Evolutionary conservation across 331 rosid species (phyloP), one percentile per base, ranked within the genome.

Genomic region (Erythrophleum ivorense): DNA sequence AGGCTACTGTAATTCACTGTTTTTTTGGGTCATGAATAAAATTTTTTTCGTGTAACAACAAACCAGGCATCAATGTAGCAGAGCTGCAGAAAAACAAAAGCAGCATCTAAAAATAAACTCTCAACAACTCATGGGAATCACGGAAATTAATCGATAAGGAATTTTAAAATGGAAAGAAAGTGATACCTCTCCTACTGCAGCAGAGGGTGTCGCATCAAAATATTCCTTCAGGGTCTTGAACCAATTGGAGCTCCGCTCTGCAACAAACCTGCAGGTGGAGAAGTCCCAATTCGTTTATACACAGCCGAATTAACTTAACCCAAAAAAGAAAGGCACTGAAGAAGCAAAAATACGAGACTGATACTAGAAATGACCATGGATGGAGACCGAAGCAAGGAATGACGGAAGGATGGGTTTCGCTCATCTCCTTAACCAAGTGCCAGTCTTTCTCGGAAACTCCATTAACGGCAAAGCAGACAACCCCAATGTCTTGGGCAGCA

Each of bases 391-490:
- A 95, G 85, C 86, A 88, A 74, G 98, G 98, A 64, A 92, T 68
- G 72, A 92, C 76, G 54, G 77, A 87, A 80, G 92, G 90, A 57
- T 84, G 34, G 0, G 88, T 54, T 76, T 89, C 79, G 7, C 92
- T 71, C 89, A 95, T 75, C 62, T 93, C 86, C 75, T 93, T 90
- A 14, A 95, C 98, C 79, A 87, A 79, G 75, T 81, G 85, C 97
- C 97, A 95, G 57, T 95, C 98, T 55, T 87, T 89, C 85, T 95
- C 97, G n/a, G 85, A 88, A 70, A 87, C 86, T 53, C 98, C 98
- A 24, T 95, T 93, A 4, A 91, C 96, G 6, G 85, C 90, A 65
- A 95, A 93, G 53, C 79, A 83, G 36, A 68, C 87, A 21, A 91
- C 92, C 3, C 98, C 98, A 15, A 81, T 66, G 18, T 88, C 89